phyloP scores from a whole-genome alignment of 2,329 filamentous ascomycete species.

The Acrodontium crateriforme region DNA sequence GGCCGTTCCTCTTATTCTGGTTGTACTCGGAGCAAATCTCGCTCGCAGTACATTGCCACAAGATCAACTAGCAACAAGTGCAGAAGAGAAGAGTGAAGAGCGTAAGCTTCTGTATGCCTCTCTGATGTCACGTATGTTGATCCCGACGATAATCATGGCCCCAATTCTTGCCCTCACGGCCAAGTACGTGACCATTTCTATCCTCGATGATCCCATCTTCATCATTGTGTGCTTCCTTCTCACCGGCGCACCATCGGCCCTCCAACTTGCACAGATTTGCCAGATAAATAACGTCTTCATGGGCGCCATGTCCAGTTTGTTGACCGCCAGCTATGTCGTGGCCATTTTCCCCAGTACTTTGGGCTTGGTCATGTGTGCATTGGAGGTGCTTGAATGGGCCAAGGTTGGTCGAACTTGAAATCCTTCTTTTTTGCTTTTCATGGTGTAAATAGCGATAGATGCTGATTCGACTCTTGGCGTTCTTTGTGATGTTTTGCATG shows the following conservation, averaged over 20 bases:
- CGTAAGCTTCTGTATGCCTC: slow-evolving; percentile 75
- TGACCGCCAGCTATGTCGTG: slow-evolving; percentile 94
- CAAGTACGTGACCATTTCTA: slow-evolving; percentile 84
- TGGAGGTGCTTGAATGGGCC: slow-evolving; percentile 90
- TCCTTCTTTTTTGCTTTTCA: too few relatives aligned
- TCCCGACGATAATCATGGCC: slow-evolving; percentile 85
- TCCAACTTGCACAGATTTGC: slow-evolving; percentile 95
- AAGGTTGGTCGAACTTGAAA: slow-evolving; percentile 2
- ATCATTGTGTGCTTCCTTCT: slow-evolving; percentile 95
- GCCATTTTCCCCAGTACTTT: slow-evolving; percentile 92
- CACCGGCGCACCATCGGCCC: slow-evolving; percentile 79
- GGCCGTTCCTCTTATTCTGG: slow-evolving; percentile 85
- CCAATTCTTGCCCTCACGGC: slow-evolving; percentile 75
- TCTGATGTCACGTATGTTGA: slow-evolving; percentile 76
- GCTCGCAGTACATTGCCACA: slow-evolving; percentile 76
- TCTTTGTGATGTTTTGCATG: too few relatives aligned
- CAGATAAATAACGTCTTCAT: slow-evolving; percentile 97
- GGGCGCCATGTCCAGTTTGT: slow-evolving; percentile 77
- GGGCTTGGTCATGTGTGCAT: slow-evolving; percentile 73
- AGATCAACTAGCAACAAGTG: slow-evolving; percentile 46
- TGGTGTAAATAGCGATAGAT: too few relatives aligned
- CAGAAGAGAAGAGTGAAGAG: slow-evolving; percentile 54
- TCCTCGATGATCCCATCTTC: slow-evolving; percentile 94
- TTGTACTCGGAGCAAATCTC: slow-evolving; percentile 88
- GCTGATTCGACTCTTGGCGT: too few relatives aligned